These are phyloP conservation scores for Clavispora santaluciae DNA, from an alignment of 805 yeast genomes.

Conservation along the genomic window DNA sequence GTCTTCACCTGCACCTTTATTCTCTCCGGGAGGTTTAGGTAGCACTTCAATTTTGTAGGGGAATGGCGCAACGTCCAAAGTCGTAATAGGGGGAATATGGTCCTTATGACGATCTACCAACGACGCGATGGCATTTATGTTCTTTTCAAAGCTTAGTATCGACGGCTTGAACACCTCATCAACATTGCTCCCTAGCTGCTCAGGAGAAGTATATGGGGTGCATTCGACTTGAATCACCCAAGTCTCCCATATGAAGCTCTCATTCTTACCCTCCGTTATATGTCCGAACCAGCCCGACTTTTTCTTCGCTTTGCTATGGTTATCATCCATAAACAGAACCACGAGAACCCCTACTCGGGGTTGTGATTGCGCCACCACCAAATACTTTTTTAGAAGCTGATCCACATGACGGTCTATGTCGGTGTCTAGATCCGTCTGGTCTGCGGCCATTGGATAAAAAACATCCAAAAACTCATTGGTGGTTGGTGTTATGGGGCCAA, in stretches of 20 bases:
- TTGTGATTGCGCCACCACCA: conserved; percentile 16
- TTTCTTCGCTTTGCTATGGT: conserved; percentile 32
- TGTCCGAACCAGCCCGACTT: conserved; percentile 54
- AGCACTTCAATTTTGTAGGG: conserved; percentile 36
- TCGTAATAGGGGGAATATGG: conserved; percentile 72
- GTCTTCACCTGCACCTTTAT: conserved; percentile 16
- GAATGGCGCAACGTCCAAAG: conserved; percentile 63
- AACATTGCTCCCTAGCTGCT: conserved; percentile 9
- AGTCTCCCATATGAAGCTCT: conserved; percentile 60
- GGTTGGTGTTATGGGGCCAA: conserved; percentile 58
- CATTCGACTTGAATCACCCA: conserved; percentile 57
- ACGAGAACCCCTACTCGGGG: conserved; percentile 27
- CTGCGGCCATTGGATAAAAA: conserved; percentile 51
- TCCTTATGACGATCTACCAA: conserved; percentile 52
- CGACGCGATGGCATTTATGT: conserved; percentile 44
- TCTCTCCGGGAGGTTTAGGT: conserved; percentile 6
- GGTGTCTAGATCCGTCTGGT: conserved; percentile 45
- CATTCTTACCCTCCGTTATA: conserved; percentile 20
- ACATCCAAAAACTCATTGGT: conserved; percentile 53
- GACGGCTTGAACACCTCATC: conserved; percentile 28
- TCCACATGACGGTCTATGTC: conserved; percentile 34
- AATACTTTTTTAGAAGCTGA: conserved; percentile 25
- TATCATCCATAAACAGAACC: conserved; percentile 37
- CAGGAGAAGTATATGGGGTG: conserved; percentile 25
- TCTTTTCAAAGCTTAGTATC: conserved; percentile 32